phyloP scores from a whole-genome alignment of 495 filamentous ascomycete species.

The Penicillium macrosclerotiorum region DNA sequence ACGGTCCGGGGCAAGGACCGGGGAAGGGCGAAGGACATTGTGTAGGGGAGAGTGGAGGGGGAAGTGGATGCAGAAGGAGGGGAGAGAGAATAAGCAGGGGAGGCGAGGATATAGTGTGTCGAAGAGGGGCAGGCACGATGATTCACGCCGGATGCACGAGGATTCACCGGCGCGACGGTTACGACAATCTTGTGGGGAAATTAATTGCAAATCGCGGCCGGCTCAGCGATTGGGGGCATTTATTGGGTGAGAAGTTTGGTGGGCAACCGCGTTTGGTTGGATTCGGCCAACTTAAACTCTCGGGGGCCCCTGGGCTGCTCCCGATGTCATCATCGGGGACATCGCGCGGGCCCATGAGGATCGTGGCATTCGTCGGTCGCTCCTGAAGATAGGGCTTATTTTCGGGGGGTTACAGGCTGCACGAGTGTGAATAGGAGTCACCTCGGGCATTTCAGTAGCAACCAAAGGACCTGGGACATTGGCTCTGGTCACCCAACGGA shows the following conservation, averaged over 20 bases:
- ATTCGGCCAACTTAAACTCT: slow-evolving; percentile 6
- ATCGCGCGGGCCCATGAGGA: background rate
- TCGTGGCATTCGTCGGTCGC: background rate
- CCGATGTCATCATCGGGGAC: background rate
- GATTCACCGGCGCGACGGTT: slow-evolving; percentile 24
- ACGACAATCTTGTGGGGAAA: slow-evolving; percentile 20
- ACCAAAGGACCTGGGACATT: too few species aligned
- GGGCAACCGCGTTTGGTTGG: slow-evolving; percentile 1
- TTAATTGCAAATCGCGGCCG: too few species aligned
- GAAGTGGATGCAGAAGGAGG: background rate
- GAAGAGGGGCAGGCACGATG: slow-evolving; percentile 13
- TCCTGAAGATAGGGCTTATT: too few species aligned
- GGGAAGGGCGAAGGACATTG: slow-evolving; percentile 31
- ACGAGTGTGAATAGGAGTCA: too few species aligned
- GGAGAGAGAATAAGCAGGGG: slow-evolving; percentile 5
- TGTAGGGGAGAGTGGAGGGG: slow-evolving; percentile 10
- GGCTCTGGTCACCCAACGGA: background rate
- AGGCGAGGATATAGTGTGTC: background rate
- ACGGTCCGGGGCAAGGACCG: slow-evolving; percentile 30
- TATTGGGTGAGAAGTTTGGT: too few species aligned
- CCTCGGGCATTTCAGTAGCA: too few species aligned
- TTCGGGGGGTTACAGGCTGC: too few species aligned
- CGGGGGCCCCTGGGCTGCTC: background rate
- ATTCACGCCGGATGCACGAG: too few species aligned
- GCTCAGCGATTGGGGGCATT: too few species aligned